phyloP scores from a whole-genome alignment of 306 rosid genomes.

The Medicago lupulina region DNA sequence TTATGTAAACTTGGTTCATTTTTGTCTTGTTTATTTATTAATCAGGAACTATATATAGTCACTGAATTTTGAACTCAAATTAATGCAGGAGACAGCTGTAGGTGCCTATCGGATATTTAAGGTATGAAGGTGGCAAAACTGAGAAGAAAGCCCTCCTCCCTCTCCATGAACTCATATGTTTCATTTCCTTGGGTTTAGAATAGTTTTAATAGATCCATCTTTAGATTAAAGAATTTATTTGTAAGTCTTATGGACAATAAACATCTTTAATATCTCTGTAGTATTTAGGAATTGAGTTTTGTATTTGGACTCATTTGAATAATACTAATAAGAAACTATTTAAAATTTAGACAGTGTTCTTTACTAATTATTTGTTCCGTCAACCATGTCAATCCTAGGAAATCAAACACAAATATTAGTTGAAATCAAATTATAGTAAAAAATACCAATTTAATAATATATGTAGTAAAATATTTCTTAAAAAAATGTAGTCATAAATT shows the following conservation, averaged over 20 bases:
- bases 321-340: conserved; percentile 5
- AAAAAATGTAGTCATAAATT: too few species aligned
- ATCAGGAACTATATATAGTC: neutral
- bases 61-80: neutral
- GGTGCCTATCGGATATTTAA: conserved; percentile 54
- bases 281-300: neutral
- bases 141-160: conserved; percentile 9
- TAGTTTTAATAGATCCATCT: conserved; percentile 36
- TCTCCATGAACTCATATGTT: conserved; percentile 31
- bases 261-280: neutral
- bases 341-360: neutral
- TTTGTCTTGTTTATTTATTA: too few species aligned
- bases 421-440: too few species aligned
- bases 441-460: too few species aligned
- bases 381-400: too few species aligned
- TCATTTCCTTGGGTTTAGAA: conserved; percentile 5
- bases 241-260: neutral
- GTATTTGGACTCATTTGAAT: conserved; percentile 27
- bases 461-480: too few species aligned
- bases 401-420: too few species aligned
- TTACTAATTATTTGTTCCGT: neutral
- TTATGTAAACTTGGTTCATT: neutral
- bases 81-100: conserved; percentile 51
- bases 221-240: neutral
- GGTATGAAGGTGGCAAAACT: neutral